Evolutionary conservation across 2,329 filamentous ascomycete species (phyloP).

Genomic region (Fusarium fujikuroi): DNA sequence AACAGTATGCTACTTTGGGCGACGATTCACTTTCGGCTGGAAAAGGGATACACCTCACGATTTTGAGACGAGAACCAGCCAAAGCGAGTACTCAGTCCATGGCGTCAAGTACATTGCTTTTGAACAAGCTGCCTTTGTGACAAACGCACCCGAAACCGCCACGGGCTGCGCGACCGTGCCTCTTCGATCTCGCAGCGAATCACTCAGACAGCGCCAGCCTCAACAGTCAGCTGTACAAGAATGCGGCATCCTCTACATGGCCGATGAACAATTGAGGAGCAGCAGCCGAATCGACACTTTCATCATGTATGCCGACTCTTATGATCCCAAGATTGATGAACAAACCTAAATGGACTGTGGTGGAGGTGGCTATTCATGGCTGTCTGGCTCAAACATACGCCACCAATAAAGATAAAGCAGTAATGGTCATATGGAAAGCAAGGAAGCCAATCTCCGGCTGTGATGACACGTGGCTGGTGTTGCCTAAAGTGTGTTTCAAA

Average conservation of each 20-base stretch:
- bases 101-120: not conserved
- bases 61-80: not conserved
- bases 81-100: fast-evolving
- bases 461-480: not conserved
- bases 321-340: not conserved
- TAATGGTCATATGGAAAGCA: not conserved
- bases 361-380: not conserved
- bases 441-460: fast-evolving
- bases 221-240: no score
- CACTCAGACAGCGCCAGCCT: not conserved
- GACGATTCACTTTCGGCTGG: not conserved
- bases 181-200: not conserved
- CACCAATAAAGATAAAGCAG: not conserved
- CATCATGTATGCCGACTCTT: not conserved
- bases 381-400: not conserved
- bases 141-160: not conserved
- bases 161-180: not conserved
- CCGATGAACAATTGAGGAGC: not conserved
- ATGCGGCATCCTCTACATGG: not conserved
- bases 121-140: not conserved
- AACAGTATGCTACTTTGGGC: not conserved
- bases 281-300: not conserved
- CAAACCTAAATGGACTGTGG: not conserved
- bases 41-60: not conserved
- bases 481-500: not conserved